Base-by-base conservation (phyloP, 176 grass and related monocot species). In the Musa troglodytarum region DNA sequence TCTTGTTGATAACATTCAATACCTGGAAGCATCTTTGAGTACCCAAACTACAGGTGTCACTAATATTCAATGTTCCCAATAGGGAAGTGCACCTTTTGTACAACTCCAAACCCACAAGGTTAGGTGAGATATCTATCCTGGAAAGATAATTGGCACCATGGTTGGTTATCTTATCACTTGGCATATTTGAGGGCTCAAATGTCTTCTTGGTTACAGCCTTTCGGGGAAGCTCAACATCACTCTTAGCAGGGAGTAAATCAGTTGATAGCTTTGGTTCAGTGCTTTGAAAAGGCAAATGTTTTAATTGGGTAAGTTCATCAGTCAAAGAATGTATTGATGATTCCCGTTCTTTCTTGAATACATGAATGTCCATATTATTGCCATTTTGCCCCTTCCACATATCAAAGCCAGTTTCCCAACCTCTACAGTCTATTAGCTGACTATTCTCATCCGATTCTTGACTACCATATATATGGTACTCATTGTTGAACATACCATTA, bases 401-500 rank as follows among this genome's bases (percentile, higher is more conserved):
- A 74, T 86, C 86, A 68, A 64, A 73, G 80, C 81, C 77, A 64
- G 79, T 49, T 70, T 86, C 90, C 90, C 86, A 92, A 6, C 88
- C 83, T 82, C 78, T 95, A 66, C 63, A 78, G 50, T 71, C 65
- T 80, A 64, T 72, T 83, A 81, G 78, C 22, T 51, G 54, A 57
- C 89, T 91, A 81, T 83, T 95, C 69, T 86, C 88, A 71, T 99
- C 86, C 93, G 87, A 97, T 11, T 87, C 87, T 81, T 82, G 90
- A 61, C 87, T 85, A 71, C 75, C 80, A 69, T 87, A 93, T 58
- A 87, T 79, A 83, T 81, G 88, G 11, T 81, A 79, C 56, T 93
- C 90, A 72, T 78, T 54, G 11, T 66, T 82, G 72, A 93, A 97
- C 59, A 88, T 62, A 54, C 83, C 81, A 73, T 65, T 88, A 65